A percentile compares a stretch with the other conserved stretches of the same genome.
These are phyloP conservation scores for Sugiyamaella sp. DNA, from an alignment of 1,139 yeast genomes.

Conservation along the genomic window DNA sequence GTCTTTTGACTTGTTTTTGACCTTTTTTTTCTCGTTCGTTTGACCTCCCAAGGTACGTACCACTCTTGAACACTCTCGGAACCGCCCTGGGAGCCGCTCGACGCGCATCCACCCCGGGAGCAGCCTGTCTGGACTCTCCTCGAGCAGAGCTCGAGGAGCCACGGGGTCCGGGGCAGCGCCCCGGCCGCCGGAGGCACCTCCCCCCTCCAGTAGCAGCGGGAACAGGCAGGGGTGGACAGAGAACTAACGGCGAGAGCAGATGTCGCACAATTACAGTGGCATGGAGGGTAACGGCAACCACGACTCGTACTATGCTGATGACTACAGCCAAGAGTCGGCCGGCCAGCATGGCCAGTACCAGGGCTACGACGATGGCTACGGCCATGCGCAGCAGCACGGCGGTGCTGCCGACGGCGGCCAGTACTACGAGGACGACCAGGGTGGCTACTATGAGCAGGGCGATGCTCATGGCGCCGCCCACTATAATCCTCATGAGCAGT, in stretches of 20 bases:
- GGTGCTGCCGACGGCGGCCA: slow-evolving; percentile 37
- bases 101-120: slow-evolving; percentile 2
- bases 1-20: background rate
- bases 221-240: background rate
- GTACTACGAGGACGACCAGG: slow-evolving; percentile 39
- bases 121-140: slow-evolving; percentile 1
- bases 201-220: background rate
- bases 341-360: slow-evolving; percentile 28
- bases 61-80: background rate
- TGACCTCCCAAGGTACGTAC: background rate
- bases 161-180: slow-evolving; percentile 14
- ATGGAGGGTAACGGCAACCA: slow-evolving; percentile 24
- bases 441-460: slow-evolving; percentile 36
- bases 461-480: slow-evolving; percentile 29
- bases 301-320: slow-evolving; percentile 35
- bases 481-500: slow-evolving; percentile 41
- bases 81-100: background rate
- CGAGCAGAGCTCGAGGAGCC: slow-evolving; percentile 2
- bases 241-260: slow-evolving; percentile 1
- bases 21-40: background rate
- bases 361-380: slow-evolving; percentile 44
- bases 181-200: slow-evolving; percentile 18
- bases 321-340: slow-evolving; percentile 27
- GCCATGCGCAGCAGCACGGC: slow-evolving; percentile 17
- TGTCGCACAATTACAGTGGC: slow-evolving; percentile 19